Evolutionary conservation across 805 yeast species (phyloP).

Genomic region (Priceomyces castillae): DNA sequence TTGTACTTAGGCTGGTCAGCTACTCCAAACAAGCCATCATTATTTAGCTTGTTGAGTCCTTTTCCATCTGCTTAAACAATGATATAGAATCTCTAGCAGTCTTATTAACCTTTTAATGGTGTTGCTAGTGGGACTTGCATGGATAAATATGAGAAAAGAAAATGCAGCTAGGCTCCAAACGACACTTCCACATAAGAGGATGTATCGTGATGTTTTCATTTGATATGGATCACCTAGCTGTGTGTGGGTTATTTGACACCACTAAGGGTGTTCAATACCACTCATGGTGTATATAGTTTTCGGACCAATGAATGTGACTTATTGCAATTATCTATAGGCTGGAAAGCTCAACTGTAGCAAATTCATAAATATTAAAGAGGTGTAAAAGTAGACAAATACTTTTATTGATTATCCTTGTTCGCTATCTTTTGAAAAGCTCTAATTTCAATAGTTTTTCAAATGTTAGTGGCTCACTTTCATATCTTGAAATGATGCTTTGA

Average conservation of each 20-base stretch:
- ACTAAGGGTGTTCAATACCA: not conserved
- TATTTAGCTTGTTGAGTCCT: conserved; percentile 75
- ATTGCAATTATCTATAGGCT: no score
- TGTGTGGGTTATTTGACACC: not conserved
- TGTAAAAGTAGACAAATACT: no score
- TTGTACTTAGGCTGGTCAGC: conserved; percentile 75
- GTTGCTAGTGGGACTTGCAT: not conserved
- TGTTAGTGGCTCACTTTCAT: no score
- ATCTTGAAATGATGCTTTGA: no score
- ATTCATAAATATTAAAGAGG: no score
- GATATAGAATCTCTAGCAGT: not conserved
- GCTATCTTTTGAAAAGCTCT: no score
- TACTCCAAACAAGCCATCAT: conserved; percentile 78
- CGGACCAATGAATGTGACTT: conserved; percentile 2
- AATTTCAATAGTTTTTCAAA: no score
- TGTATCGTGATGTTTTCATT: not conserved
- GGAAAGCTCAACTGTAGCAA: no score
- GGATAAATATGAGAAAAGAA: not conserved
- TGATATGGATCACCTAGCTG: not conserved
- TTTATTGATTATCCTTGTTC: no score
- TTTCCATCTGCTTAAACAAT: conserved; percentile 64
- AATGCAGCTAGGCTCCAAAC: not conserved
- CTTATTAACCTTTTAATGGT: not conserved
- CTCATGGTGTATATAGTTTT: conserved; percentile 10
- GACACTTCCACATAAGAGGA: not conserved